Conservation (phyloP, 352 stramenopile species). For the Pythium coloratum region DNA sequence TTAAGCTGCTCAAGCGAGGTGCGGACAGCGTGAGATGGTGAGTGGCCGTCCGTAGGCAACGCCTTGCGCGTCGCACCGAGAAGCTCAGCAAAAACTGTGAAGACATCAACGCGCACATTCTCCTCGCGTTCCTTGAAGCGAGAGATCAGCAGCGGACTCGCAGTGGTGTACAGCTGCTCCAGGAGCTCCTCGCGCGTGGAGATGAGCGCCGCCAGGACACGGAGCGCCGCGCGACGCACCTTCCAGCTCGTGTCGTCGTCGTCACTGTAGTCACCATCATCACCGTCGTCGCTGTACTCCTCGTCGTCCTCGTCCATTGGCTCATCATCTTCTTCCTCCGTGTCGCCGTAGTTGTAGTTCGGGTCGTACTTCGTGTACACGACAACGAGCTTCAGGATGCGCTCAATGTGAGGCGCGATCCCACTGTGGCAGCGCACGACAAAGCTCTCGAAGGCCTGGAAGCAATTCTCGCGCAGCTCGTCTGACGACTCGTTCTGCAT, state of each 20-base stretch:
- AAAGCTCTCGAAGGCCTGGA: constrained; percentile 98
- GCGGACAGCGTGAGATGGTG: constrained; percentile 33
- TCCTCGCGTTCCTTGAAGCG: constrained; percentile 98
- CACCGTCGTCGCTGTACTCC: constrained; percentile 77
- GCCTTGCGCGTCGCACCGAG: constrained; percentile 75
- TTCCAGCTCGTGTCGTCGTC: constrained; percentile 98
- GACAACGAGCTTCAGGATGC: constrained; percentile 89
- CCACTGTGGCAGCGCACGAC: constrained; percentile 95
- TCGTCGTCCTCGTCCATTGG: constrained; percentile 86
- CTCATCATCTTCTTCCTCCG: constrained; percentile 88
- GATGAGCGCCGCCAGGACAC: constrained; percentile 93
- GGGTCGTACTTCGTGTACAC: constrained; percentile 97
- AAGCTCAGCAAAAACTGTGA: constrained; percentile 94
- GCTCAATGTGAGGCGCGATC: constrained; percentile 93
- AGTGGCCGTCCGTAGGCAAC: constrained; percentile 32
- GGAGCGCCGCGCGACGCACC: constrained; percentile 90
- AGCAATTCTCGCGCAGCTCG: constrained; percentile 97
- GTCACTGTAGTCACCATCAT: constrained; percentile 91
- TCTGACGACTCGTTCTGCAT: constrained; percentile 94
- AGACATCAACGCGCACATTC: constrained; percentile 97
- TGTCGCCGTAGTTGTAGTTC: constrained; percentile 98
- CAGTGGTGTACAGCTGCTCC: constrained; percentile 82
- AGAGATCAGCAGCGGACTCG: constrained; percentile 79
- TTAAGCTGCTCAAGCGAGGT: constrained; percentile 57
- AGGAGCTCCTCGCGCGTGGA: constrained; percentile 85